Evolutionary conservation across 371 early-diverging fungal genomes (phyloP).

Genomic region (Synchytrium microbalum): DNA sequence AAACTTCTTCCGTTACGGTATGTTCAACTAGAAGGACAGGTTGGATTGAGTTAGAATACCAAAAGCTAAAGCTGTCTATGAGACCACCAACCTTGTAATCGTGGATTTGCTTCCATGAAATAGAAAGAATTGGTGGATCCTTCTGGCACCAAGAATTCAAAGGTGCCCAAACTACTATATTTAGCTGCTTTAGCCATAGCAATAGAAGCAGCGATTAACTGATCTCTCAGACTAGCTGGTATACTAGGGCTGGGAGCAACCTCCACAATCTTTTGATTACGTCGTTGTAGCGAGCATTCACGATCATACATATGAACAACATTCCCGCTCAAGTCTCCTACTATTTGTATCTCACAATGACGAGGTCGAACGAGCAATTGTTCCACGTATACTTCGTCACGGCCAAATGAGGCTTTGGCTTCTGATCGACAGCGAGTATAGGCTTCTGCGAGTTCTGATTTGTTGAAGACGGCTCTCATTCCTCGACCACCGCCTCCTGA

Average conservation of each 20-base stretch:
- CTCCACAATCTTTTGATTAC: constrained; percentile 94
- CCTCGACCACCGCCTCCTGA: constrained; percentile 81
- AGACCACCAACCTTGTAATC: no score
- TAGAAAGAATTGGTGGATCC: constrained; percentile 67
- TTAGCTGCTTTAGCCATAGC: constrained; percentile 62
- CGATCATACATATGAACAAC: constrained; percentile 77
- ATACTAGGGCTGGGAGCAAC: constrained; percentile 65
- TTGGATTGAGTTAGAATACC: no score
- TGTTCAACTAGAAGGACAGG: no score
- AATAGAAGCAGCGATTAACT: not conserved
- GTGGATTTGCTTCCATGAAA: constrained; percentile 89
- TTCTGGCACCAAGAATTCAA: constrained; percentile 92
- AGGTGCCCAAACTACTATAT: constrained; percentile 85
- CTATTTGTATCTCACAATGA: constrained; percentile 81
- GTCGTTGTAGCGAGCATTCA: constrained; percentile 92
- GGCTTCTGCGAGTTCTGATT: constrained; percentile 50
- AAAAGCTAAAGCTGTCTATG: no score
- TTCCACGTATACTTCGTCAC: constrained; percentile 84
- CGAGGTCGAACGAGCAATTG: constrained; percentile 78
- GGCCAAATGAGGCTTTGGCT: constrained; percentile 77
- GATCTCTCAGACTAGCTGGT: constrained; percentile 7
- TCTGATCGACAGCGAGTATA: constrained; percentile 70
- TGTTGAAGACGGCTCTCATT: constrained; percentile 74
- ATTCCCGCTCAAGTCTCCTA: constrained; percentile 46
- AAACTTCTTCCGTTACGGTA: no score